Conservation (phyloP, 2,329 filamentous ascomycete species). For the Eurotiales sp. region DNA sequence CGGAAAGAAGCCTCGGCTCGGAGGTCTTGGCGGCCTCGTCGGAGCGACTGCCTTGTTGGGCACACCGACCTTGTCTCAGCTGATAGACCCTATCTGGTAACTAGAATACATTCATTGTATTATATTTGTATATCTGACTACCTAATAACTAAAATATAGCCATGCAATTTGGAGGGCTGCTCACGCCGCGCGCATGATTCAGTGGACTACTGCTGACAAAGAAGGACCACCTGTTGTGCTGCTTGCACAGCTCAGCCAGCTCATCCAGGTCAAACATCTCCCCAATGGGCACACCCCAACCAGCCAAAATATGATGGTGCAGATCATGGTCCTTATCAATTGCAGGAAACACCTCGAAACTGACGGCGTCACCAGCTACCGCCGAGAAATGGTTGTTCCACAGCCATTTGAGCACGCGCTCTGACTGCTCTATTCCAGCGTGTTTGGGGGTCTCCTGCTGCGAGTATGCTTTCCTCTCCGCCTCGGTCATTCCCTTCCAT, state of each 20-base stretch:
- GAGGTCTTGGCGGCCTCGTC: too few species aligned
- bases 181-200: slow-evolving; percentile 37
- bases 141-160: slow-evolving; percentile 37
- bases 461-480: slow-evolving; percentile 27
- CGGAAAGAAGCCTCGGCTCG: too few species aligned
- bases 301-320: slow-evolving; percentile 34
- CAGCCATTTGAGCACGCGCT: slow-evolving; percentile 51
- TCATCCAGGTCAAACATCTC: slow-evolving; percentile 40
- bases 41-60: too few species aligned
- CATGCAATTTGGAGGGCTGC: slow-evolving; percentile 42
- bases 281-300: slow-evolving; percentile 37
- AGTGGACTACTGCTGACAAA: slow-evolving; percentile 39
- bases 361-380: slow-evolving; percentile 58
- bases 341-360: slow-evolving; percentile 51
- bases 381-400: slow-evolving; percentile 59
- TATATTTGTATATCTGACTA: not conserved
- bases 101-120: not conserved
- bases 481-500: slow-evolving; percentile 29
- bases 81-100: too few species aligned
- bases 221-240: slow-evolving; percentile 34
- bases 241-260: slow-evolving; percentile 30
- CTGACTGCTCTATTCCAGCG: slow-evolving; percentile 36
- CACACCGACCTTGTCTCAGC: too few species aligned
- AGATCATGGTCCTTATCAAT: slow-evolving; percentile 31
- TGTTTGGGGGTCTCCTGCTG: slow-evolving; percentile 29